phyloP scores from a whole-genome alignment of 805 yeast species.

The Kodamaea nitidulidarum region DNA sequence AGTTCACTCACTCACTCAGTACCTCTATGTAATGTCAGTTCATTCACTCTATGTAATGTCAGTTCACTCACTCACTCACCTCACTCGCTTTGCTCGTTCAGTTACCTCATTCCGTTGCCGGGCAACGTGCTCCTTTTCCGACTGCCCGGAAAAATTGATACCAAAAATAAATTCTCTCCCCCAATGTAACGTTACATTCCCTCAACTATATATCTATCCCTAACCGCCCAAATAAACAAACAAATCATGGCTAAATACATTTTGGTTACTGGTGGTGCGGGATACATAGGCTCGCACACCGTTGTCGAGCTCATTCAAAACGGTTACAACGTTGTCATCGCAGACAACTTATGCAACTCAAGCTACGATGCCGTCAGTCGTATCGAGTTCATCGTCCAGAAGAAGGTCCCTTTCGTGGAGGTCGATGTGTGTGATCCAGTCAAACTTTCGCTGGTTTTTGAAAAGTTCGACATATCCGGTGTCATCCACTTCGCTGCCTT shows the following conservation, averaged over 20 bases:
- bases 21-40: too few species aligned
- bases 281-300: conserved; percentile 83
- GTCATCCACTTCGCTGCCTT: conserved; percentile 75
- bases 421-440: conserved; percentile 54
- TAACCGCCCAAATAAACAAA: background rate
- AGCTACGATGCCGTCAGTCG: conserved; percentile 62
- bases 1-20: too few species aligned
- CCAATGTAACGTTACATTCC: conserved; percentile 3
- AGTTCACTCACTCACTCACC: too few species aligned
- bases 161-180: too few species aligned
- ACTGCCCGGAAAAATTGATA: too few species aligned
- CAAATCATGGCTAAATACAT: conserved; percentile 32
- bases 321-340: conserved; percentile 67
- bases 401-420: conserved; percentile 50
- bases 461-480: conserved; percentile 46
- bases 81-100: too few species aligned
- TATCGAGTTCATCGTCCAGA: conserved; percentile 50
- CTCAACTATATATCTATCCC: background rate
- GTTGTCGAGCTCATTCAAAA: conserved; percentile 57
- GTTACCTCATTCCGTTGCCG: too few species aligned
- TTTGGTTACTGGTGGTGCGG: conserved; percentile 82
- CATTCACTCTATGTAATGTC: too few species aligned
- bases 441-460: conserved; percentile 45
- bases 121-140: too few species aligned
- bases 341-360: conserved; percentile 67